Base-by-base conservation (phyloP, 371 early-diverging fungal species). In the Cokeromyces recurvatus region DNA sequence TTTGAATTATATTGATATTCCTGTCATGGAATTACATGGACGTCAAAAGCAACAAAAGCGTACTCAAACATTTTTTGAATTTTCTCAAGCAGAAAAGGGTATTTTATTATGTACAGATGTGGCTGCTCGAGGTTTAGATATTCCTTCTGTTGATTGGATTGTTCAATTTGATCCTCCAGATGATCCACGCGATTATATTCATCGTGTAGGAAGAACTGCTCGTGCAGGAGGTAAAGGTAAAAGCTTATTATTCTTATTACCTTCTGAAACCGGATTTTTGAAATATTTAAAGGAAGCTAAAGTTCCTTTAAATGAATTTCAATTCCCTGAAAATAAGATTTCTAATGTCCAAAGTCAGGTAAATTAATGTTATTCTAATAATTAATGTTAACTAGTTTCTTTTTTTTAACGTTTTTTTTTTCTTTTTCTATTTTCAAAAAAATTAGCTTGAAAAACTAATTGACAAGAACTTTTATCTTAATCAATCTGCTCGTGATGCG, bases 81-180 rank as follows among this genome's bases (percentile, higher is more conserved):
- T 93, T 61, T 85, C 84, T 45, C 94, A 95, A 55, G 94, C 95
- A 11, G 85, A 89, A 22, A 70, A 71, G 27, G 95, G 95, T 23
- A 89, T 95, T 43, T 70, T 98, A 42, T 78, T 97, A 53, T 95
- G 97, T 68, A 99, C 99, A 29, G 97, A 99, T 63, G 95, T 99
- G 22, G 98, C 97, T 21, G 97, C 99, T 4, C 84, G 99, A 72
- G 99, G 99, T 1, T 73, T 99, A 23, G 99, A 99, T 73, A 95
- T 99, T 55, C 94, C 97, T 24, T 84, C 89, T 11, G 98, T 99
- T 14, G 98, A 98, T 64, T 92, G 95, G 91, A 95, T 99, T 55
- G 87, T 99, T 51, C 99, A 99, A 69, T 99, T 85, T 66, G 99
- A 99, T 71, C 92, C 98, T 15, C 98, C 99, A 57, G 92, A 95